Percentiles rank a stretch among this genome's conserved stretches.
phyloP scores from a whole-genome alignment of 331 rosid species.

The Ulmus americana region DNA sequence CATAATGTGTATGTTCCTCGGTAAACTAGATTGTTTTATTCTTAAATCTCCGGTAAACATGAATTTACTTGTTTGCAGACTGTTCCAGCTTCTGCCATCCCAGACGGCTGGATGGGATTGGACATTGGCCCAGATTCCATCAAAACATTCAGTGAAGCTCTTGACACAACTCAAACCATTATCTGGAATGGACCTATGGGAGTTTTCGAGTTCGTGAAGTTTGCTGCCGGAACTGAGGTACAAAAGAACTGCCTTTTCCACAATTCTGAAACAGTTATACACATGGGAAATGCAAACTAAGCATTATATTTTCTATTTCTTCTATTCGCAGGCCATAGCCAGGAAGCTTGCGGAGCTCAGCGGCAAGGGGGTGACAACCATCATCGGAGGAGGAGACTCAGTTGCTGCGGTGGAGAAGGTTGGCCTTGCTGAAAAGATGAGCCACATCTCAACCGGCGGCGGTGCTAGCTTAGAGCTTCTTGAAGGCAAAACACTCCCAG shows the following conservation, averaged over 20 bases:
- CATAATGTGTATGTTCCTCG: not conserved
- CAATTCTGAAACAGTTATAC: not conserved
- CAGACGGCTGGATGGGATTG: slow-evolving; percentile 98
- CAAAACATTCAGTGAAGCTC: slow-evolving; percentile 54
- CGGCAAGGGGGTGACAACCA: slow-evolving; percentile 82
- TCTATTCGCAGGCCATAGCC: slow-evolving; percentile 56
- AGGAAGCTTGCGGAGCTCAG: slow-evolving; percentile 80
- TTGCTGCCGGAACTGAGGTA: slow-evolving; percentile 88
- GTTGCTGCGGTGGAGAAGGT: slow-evolving; percentile 95
- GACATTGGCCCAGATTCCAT: slow-evolving; percentile 91
- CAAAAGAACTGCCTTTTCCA: not conserved
- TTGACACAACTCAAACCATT: slow-evolving; percentile 66
- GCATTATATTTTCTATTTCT: not conserved
- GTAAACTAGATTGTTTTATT: no score
- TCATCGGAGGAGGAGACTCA: slow-evolving; percentile 95
- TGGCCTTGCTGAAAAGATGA: slow-evolving; percentile 91
- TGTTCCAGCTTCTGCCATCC: slow-evolving; percentile 76
- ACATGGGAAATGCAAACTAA: not conserved
- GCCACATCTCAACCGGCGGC: slow-evolving; percentile 95
- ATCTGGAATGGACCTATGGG: slow-evolving; percentile 99
- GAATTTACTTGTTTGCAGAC: slow-evolving; percentile 33
- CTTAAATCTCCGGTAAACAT: not conserved
- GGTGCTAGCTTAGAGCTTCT: slow-evolving; percentile 99
- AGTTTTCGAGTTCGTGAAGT: slow-evolving; percentile 84
- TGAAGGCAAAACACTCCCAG: slow-evolving; percentile 90